A percentile compares a stretch with the other conserved stretches of the same genome.
These are phyloP conservation scores for Ephemerocybe angulata DNA, from an alignment of 768 basidiomycete genomes.

Conservation along the genomic window DNA sequence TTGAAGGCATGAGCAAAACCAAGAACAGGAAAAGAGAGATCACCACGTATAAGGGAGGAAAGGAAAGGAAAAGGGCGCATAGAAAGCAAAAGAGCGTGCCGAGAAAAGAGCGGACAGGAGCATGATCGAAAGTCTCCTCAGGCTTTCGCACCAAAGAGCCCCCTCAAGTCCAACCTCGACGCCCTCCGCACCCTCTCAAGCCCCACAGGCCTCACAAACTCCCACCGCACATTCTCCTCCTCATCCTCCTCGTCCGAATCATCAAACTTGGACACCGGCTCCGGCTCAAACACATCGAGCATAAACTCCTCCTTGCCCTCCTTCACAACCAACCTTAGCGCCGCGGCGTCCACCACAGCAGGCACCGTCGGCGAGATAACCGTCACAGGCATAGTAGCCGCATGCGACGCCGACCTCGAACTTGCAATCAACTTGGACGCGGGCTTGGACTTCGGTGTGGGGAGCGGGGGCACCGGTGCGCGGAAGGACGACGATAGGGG, in stretches of 20 bases:
- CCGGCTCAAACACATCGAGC: slow-evolving; percentile 12
- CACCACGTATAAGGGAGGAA: no score
- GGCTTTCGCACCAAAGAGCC: slow-evolving; percentile 3
- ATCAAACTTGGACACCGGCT: slow-evolving; percentile 6
- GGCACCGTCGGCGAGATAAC: neutral
- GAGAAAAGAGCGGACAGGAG: no score
- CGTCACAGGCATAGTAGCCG: slow-evolving; percentile 10
- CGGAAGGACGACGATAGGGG: neutral
- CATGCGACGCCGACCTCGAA: no score
- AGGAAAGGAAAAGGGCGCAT: no score
- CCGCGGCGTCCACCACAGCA: neutral
- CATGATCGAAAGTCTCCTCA: no score
- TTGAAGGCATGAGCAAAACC: no score
- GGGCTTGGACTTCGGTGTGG: no score
- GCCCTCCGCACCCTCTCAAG: slow-evolving; percentile 1
- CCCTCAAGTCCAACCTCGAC: slow-evolving; percentile 7
- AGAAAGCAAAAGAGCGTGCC: no score
- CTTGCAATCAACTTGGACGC: no score
- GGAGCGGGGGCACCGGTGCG: neutral
- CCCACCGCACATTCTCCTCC: neutral
- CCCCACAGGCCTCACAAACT: neutral
- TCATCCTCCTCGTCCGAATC: slow-evolving; percentile 8
- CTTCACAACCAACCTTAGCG: neutral
- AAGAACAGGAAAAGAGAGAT: no score
- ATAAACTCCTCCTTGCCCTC: slow-evolving; percentile 9